These are phyloP conservation scores for Pholiota conissans DNA, from an alignment of 768 basidiomycete species.

Conservation along the genomic window DNA sequence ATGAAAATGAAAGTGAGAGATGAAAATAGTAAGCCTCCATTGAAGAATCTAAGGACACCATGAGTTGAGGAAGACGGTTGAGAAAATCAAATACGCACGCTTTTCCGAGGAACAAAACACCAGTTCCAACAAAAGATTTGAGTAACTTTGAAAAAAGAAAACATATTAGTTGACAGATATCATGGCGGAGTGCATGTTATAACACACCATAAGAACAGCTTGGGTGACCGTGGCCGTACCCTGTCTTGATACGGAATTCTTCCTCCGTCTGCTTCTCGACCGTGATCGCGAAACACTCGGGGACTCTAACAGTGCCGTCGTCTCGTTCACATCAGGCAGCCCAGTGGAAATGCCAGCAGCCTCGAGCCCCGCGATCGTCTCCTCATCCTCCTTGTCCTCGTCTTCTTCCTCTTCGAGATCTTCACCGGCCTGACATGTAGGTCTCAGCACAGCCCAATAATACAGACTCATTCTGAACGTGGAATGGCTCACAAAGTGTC, in stretches of 20 bases:
- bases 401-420: constrained; percentile 90
- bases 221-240: constrained; percentile 91
- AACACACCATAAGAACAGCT: constrained; percentile 86
- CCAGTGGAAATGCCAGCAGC: constrained; percentile 15
- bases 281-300: constrained; percentile 26
- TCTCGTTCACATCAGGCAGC: constrained; percentile 41
- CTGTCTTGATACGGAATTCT: constrained; percentile 56
- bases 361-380: constrained; percentile 32
- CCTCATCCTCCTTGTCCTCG: constrained; percentile 72
- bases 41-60: constrained; percentile 69
- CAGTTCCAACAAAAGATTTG: constrained; percentile 95
- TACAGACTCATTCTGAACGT: background rate
- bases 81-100: constrained; percentile 53
- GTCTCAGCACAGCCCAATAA: constrained; percentile 7
- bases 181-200: background rate
- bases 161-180: background rate
- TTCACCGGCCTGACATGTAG: constrained; percentile 71
- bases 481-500: constrained; percentile 80
- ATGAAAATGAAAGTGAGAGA: constrained; percentile 73
- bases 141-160: constrained; percentile 75
- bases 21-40: constrained; percentile 94
- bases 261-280: constrained; percentile 55
- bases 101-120: constrained; percentile 93
- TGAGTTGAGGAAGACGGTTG: background rate
- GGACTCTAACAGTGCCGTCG: constrained; percentile 51